A percentile compares a stretch with the other conserved stretches of the same genome.
Evolutionary conservation across 352 stramenopile genomes (phyloP).

Genomic region (Globisporangium rhizosaccharum): DNA sequence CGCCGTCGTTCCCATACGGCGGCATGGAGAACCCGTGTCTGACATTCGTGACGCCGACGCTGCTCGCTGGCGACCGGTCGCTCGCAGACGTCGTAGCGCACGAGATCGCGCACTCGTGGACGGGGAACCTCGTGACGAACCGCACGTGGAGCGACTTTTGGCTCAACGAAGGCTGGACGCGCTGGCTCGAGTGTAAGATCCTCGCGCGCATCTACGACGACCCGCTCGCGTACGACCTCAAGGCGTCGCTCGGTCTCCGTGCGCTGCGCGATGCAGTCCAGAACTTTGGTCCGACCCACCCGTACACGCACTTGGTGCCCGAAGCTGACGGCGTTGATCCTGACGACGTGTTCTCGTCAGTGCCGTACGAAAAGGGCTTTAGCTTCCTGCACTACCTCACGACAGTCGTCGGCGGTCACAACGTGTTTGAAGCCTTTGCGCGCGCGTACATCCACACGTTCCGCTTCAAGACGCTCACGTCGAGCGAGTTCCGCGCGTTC

Average conservation of each 20-base stretch:
- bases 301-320: conserved; percentile 89
- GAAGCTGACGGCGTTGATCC: conserved; percentile 89
- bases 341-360: conserved; percentile 92
- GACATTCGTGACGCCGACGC: conserved; percentile 96
- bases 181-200: conserved; percentile 97
- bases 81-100: conserved; percentile 96
- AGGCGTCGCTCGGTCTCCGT: conserved; percentile 42
- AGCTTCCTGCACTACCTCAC: conserved; percentile 81
- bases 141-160: conserved; percentile 95
- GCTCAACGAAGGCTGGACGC: conserved; percentile 98
- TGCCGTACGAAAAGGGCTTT: conserved; percentile 96
- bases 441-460: conserved; percentile 90
- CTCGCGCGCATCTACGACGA: conserved; percentile 63
- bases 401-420: conserved; percentile 31
- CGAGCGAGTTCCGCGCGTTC: conserved; percentile 62
- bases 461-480: conserved; percentile 86
- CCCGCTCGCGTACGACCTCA: conserved; percentile 41
- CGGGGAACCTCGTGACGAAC: conserved; percentile 97
- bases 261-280: conserved; percentile 38
- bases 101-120: conserved; percentile 96
- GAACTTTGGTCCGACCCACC: conserved; percentile 48
- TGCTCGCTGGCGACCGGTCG: conserved; percentile 92
- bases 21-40: conserved; percentile 84
- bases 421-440: conserved; percentile 81
- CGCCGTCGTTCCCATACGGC: conserved; percentile 90